Evolutionary conservation across 306 rosid genomes (phyloP), one percentile per base, ranked within the genome.

Genomic region (Begonia peltatifolia): DNA sequence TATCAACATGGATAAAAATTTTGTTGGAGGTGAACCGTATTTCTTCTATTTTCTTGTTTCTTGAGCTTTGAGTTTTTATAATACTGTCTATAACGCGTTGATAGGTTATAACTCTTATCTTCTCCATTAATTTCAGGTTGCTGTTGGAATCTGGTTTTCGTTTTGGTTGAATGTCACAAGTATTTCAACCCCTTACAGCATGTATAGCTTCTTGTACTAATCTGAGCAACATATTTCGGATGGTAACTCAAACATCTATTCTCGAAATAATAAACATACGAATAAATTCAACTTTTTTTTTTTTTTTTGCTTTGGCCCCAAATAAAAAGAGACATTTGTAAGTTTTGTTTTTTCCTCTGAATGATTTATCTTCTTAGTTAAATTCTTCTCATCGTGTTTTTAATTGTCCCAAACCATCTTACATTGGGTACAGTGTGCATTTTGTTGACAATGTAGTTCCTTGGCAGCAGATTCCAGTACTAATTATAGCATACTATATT

Each of bases 191-290:
- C 97, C 97, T 61, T 90, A 90, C 75, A 77, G 94, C 97, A 85
- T 85, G 97, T 90, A 90, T 90, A 83, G 69, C 73, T 85, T 85
- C 95, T 85, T 80, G 78, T 76, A 76, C 83, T 85, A 75, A 68
- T 77, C 69, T 79, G 79, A 76, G 68, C 76, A 71, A 66, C 82
- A 77, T 80, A 78, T 80, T 80, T 82, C 73, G 80, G 72, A 85
- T 78, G 84, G 95, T 79, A 84, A 89, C 93, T 78, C 79, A 70
- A 88, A 84, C 78, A 71, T 84, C 82, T 81, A 71, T 81, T 61
- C 81, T 70, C 54, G 48, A 49, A 57, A 46, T 46, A 16, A 67
- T 56, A 66, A 63, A 67, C 58, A 54, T 57, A 23, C 47, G 54
- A 65, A 73, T 66, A 54, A 65, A 60, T 66, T 52, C 13, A 67